A percentile compares a stretch with the other conserved stretches of the same genome.
These are phyloP conservation scores for Cenchrus fungigraminus DNA, from an alignment of 176 grass and related monocot species.

Conservation along the genomic window DNA sequence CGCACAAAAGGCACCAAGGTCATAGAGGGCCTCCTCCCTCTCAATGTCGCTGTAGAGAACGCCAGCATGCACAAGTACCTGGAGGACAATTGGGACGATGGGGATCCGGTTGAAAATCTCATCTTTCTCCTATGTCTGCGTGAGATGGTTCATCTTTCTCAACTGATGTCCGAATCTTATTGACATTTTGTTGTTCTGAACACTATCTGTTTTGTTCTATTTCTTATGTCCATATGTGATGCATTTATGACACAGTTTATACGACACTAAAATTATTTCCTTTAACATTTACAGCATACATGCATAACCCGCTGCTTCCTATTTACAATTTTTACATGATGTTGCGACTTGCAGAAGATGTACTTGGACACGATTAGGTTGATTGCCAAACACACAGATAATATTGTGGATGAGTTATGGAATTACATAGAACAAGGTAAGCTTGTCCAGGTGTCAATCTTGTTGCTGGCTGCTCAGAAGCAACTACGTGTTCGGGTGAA, in stretches of 20 bases:
- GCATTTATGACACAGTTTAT: no score
- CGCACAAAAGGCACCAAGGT: neutral
- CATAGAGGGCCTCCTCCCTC: neutral
- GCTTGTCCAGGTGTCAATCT: neutral
- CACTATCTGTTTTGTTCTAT: neutral
- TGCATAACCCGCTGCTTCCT: neutral
- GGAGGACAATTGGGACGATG: conserved; percentile 3
- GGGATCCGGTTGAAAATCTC: neutral
- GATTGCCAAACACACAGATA: neutral
- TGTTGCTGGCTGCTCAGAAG: conserved; percentile 25
- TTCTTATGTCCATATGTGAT: neutral
- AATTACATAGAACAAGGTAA: neutral
- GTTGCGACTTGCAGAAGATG: neutral
- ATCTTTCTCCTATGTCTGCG: conserved; percentile 17
- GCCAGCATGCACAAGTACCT: conserved; percentile 28
- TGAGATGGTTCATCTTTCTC: conserved; percentile 10
- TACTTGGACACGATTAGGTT: conserved; percentile 28
- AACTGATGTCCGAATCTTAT: no score
- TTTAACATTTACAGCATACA: neutral
- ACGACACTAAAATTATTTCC: no score
- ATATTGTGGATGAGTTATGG: neutral
- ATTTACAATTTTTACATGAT: neutral
- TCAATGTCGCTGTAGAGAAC: conserved; percentile 12
- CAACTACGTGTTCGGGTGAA: neutral
- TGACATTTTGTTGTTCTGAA: no score